phyloP scores from a whole-genome alignment of 495 filamentous ascomycete species.

The Clohesyomyces aquaticus region DNA sequence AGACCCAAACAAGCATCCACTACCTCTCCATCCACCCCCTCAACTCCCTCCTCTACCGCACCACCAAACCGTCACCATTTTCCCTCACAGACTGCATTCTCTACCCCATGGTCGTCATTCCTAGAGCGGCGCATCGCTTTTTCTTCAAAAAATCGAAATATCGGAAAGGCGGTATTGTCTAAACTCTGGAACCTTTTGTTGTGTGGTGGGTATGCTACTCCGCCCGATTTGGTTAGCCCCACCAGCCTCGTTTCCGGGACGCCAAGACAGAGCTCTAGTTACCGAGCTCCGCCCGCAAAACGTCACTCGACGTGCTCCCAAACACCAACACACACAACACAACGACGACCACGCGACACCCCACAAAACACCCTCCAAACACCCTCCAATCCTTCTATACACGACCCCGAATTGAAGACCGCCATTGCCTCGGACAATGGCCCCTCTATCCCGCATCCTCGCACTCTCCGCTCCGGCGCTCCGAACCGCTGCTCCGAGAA shows the following conservation, averaged over 20 bases:
- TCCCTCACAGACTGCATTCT: too few species aligned
- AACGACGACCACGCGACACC: background rate
- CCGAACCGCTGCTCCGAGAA: slow-evolving; percentile 32
- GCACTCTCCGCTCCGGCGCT: slow-evolving; percentile 48
- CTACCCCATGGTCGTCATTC: too few species aligned
- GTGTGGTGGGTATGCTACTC: background rate
- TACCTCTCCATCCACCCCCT: background rate
- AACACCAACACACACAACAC: background rate
- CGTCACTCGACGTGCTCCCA: slow-evolving; percentile 5
- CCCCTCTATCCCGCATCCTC: too few species aligned
- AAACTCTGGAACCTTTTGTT: too few species aligned
- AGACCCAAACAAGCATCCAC: background rate
- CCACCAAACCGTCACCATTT: background rate
- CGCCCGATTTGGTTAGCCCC: background rate
- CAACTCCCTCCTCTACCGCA: background rate
- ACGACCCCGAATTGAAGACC: too few species aligned
- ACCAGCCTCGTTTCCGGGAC: too few species aligned
- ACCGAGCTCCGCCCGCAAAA: background rate
- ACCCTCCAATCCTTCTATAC: background rate
- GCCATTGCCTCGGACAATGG: slow-evolving; percentile 48
- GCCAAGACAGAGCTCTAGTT: slow-evolving; percentile 2
- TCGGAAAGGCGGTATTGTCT: too few species aligned
- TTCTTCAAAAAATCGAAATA: background rate
- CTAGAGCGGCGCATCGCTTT: background rate
- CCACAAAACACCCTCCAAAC: background rate